These are phyloP conservation scores for Metarhizium album DNA, from an alignment of 2,329 filamentous ascomycete genomes.

Conservation along the genomic window DNA sequence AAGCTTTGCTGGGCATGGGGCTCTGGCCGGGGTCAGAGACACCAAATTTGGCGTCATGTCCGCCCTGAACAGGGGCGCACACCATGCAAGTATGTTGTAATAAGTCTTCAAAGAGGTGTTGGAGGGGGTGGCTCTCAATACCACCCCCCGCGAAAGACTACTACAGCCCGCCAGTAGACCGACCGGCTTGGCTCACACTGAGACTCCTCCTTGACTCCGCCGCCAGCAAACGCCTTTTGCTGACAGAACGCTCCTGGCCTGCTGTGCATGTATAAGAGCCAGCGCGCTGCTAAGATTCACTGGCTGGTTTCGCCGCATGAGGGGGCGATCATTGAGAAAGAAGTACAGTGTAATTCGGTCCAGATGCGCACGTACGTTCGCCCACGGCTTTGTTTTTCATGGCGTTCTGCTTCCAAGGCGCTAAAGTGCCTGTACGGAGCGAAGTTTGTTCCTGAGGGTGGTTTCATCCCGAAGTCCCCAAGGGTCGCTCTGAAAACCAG, in stretches of 20 bases:
- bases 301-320: no score
- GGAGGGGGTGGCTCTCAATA: not conserved
- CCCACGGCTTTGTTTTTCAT: not conserved
- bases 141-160: not conserved
- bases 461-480: not conserved
- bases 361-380: not conserved
- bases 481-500: not conserved
- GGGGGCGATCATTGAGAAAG: no score
- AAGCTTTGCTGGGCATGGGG: slow-evolving; percentile 20
- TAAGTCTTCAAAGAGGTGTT: not conserved
- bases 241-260: no score
- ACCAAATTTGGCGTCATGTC: slow-evolving; percentile 12
- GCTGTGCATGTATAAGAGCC: no score
- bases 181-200: no score
- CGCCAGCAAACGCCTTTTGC: no score
- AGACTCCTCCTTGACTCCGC: no score
- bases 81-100: slow-evolving; percentile 1
- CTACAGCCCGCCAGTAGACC: no score
- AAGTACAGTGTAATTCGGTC: no score
- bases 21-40: slow-evolving; percentile 10
- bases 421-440: not conserved
- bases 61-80: slow-evolving; percentile 2
- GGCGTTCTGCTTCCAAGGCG: not conserved
- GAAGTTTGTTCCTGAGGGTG: not conserved
- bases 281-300: no score